Base-by-base conservation (phyloP, 2,329 filamentous ascomycete genomes). In the Verticillium albo-atrum region DNA sequence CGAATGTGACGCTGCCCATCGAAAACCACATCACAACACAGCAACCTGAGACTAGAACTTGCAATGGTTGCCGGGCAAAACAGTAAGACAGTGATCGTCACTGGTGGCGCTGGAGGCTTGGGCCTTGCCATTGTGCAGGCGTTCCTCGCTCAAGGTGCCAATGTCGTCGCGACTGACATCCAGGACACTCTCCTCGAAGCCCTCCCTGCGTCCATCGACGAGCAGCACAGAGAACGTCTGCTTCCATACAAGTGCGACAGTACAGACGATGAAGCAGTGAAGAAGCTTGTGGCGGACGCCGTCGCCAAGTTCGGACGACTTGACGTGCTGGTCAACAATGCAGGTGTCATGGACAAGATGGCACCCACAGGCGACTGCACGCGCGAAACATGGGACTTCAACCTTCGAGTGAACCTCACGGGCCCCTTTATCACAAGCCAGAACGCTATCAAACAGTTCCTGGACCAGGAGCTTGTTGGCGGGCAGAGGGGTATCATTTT, bases 341-440 rank as follows among this genome's bases (percentile, higher is more conserved):
- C 83, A 10, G 84, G 79, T 25, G 75, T 86, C 59, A 81, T 84
- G 73, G 84, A 87, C 66, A 73, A 71, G 28, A 84, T 86, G 63
- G 78, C 82, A 51, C 78, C 82, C 0, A 80, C 79, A 0, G 83
- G 79, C 17, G 74, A 75, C 7, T 68, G 79, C 56, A 73, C 79
- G 23, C 73, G 74, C 60, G 70, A 69, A 1, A 65, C 77, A 2
- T 87, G 82, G 83, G 77, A 86, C 61, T 72, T 72, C 4, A 79
- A 86, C 6, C 75, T 88, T 35, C 75, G 74, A 14, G 72, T 86
- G 61, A 87, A 87, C 64, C 69, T 86, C 35, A 86, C 81, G 6
- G 84, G 81, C 0, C 76, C 82, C 0, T 83, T 80, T 58, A 66
- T 85, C 52, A 71, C 82, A 55, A 80, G 75, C 58, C 82, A 83